These are phyloP conservation scores for Fusarium sp. DNA, from an alignment of 2,329 filamentous ascomycete genomes.

Conservation along the genomic window DNA sequence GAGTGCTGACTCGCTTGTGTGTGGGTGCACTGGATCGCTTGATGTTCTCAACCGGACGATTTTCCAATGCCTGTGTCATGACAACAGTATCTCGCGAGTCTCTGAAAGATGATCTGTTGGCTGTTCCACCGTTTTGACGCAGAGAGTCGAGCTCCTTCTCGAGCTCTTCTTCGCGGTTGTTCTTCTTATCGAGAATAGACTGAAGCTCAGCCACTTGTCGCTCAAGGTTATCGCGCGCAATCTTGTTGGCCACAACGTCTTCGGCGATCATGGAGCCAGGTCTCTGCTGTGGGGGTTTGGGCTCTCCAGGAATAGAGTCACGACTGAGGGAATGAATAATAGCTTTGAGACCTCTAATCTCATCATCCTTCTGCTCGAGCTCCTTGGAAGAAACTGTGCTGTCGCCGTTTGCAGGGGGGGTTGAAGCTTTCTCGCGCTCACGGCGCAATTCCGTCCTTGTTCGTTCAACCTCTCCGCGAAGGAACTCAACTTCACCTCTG, in stretches of 20 bases:
- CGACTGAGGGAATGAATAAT: conserved; percentile 96
- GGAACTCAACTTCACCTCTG: conserved; percentile 92
- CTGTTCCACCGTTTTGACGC: conserved; percentile 57
- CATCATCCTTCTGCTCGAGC: conserved; percentile 93
- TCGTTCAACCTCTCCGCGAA: conserved; percentile 93
- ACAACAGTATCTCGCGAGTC: conserved; percentile 75
- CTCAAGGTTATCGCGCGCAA: conserved; percentile 74
- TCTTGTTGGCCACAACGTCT: conserved; percentile 49
- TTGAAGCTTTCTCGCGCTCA: conserved; percentile 80
- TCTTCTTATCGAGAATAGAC: conserved; percentile 77
- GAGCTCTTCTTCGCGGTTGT: conserved; percentile 81
- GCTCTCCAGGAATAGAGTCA: conserved; percentile 67
- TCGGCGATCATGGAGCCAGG: conserved; percentile 52
- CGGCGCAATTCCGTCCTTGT: conserved; percentile 87
- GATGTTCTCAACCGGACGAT: conserved; percentile 59
- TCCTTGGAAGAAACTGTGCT: conserved; percentile 72
- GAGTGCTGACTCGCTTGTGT: conserved; percentile 64
- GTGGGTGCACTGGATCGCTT: conserved; percentile 61
- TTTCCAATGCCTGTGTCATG: conserved; percentile 63
- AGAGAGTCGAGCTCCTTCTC: conserved; percentile 81
- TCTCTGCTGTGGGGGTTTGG: conserved; percentile 46
- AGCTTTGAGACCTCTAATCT: conserved; percentile 95
- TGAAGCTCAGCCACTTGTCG: conserved; percentile 84
- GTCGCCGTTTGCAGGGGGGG: conserved; percentile 49
- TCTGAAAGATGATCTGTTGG: conserved; percentile 67